These are phyloP conservation scores for Hypericum androsaemum DNA, from an alignment of 345 rosid species.

Conservation along the genomic window DNA sequence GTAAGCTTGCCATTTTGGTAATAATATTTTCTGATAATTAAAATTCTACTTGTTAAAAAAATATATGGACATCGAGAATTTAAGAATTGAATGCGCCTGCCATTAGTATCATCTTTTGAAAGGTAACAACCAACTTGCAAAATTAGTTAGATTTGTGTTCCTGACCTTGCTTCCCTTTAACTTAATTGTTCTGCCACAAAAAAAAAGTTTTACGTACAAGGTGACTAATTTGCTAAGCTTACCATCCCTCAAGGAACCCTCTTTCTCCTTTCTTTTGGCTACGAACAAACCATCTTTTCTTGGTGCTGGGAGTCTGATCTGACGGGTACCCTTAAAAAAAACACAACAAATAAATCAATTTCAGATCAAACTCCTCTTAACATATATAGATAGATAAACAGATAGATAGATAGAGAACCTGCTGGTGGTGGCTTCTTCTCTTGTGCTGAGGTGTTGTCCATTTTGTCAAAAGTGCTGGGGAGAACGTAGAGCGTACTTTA, in stretches of 20 bases:
- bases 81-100: too few species aligned
- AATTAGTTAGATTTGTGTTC: too few species aligned
- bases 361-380: not conserved
- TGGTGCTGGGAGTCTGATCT: conserved; percentile 18
- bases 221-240: conserved; percentile 6
- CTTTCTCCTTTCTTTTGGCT: conserved; percentile 45
- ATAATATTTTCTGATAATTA: too few species aligned
- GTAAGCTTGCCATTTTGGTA: too few species aligned
- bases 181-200: too few species aligned
- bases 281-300: conserved; percentile 22
- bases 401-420: conserved; percentile 11
- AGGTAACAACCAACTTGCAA: too few species aligned
- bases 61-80: too few species aligned
- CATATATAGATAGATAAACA: too few species aligned
- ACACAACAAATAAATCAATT: conserved; percentile 9
- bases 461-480: conserved; percentile 5
- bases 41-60: too few species aligned
- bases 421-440: conserved; percentile 21
- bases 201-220: too few species aligned
- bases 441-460: conserved; percentile 17
- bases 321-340: conserved; percentile 31
- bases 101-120: too few species aligned
- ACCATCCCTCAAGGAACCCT: conserved; percentile 60
- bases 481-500: not conserved
- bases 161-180: too few species aligned